Evolutionary conservation across 108 stramenopile genomes (phyloP).

Genomic region (Nannochloropsis salina): DNA sequence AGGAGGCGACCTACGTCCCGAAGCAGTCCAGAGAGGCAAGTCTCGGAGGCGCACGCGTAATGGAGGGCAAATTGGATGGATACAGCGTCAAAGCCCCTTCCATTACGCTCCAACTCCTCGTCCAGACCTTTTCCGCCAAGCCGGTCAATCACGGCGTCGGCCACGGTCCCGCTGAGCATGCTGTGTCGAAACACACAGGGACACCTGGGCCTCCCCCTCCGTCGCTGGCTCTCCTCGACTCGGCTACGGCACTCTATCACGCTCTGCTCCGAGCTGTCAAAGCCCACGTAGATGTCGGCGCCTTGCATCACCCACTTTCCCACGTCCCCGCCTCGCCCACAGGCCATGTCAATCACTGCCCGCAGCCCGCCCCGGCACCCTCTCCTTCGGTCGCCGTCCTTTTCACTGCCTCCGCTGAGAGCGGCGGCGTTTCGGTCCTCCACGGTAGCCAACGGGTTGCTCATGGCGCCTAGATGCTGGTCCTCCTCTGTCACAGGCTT

Average conservation of each 20-base stretch:
- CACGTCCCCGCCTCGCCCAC: slow-evolving; percentile 38
- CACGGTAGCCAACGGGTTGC: background rate
- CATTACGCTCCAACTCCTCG: background rate
- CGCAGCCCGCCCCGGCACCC: background rate
- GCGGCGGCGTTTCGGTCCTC: background rate
- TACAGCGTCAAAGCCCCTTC: background rate
- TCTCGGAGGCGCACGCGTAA: background rate
- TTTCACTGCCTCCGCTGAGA: too few species aligned
- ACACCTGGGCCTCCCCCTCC: background rate
- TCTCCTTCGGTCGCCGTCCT: background rate
- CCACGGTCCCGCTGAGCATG: background rate
- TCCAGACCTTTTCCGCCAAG: background rate
- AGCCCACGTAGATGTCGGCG: slow-evolving; percentile 16
- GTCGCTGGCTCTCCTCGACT: background rate
- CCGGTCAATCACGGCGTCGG: background rate
- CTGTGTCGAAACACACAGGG: background rate
- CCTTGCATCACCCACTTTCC: slow-evolving; percentile 22
- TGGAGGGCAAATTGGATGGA: slow-evolving; percentile 7
- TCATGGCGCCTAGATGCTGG: background rate
- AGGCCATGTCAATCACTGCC: slow-evolving; percentile 29
- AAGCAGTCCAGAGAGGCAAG: background rate
- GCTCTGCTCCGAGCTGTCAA: slow-evolving; percentile 24
- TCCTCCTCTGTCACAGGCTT: background rate
- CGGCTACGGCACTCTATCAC: background rate
- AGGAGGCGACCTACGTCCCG: background rate